Base-by-base conservation (phyloP, 768 basidiomycete species). In the Termitomyces sp. region DNA sequence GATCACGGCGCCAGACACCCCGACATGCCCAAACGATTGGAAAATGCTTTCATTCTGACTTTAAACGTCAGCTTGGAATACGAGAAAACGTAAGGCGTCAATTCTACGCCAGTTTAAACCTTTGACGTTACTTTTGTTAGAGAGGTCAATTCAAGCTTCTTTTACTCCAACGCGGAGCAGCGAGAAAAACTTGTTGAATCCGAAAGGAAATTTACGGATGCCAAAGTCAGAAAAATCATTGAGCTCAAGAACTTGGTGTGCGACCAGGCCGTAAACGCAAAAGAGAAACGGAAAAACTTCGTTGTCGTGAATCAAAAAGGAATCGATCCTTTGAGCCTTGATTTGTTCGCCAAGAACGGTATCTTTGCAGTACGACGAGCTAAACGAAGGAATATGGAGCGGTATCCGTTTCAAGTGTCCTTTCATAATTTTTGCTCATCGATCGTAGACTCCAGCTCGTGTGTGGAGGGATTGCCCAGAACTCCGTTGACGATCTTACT, bases 101-200 rank as follows among this genome's bases (percentile, higher is more conserved):
- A 52, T 52, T 27, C n/a, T 60, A 28, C 48, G 12, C 35, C 25
- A 44, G 17, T 49, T n/a, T 57, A 65, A 58, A 52, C 53, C 5
- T 9, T 37, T 40, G 25, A 47, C 53, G 28, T 55, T 58, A 67
- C 53, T 59, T 58, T 61, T 57, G 61, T 49, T 65, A 98, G 95
- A 62, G 97, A 99, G 81, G 94, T 99, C 68, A 99, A 99, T 77
- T 98, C 97, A 35, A 87, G 94, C 25, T 99, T 99, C 82, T 99
- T 98, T 80, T 99, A 99, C 75, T 97, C 95, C 3, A 94, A 94
- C 2, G 89, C 97, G 17, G 96, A 97, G 68, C 97, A 99, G 72
- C 87, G 97, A 39, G 97, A 99, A 73, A 98, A 98, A 74, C 86
- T 99, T 17, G 94, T 99, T 57, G 97, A 99, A 72, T 94, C 95